phyloP scores from a whole-genome alignment of 2,329 filamentous ascomycete species.

The Ceratocystis colombiana region DNA sequence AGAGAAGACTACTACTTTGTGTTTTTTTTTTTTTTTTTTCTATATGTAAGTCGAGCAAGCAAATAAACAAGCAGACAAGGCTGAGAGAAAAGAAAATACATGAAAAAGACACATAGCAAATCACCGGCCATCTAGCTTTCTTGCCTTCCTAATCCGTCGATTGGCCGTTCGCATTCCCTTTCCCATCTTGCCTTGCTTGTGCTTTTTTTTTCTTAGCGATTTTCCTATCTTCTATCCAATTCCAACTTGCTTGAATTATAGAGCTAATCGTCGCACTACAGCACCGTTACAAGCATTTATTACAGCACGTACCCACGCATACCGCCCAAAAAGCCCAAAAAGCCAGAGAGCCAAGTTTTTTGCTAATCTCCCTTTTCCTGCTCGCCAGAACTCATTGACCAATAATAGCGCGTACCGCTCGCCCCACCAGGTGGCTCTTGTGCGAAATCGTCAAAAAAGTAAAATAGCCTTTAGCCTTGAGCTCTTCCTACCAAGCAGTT shows the following conservation, averaged over 20 bases:
- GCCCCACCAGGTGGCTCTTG: slow-evolving; percentile 13
- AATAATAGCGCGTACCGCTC: slow-evolving; percentile 4
- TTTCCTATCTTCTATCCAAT: not conserved
- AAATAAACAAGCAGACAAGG: not conserved
- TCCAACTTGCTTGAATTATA: not conserved
- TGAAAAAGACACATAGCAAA: not conserved
- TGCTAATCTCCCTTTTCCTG: slow-evolving; percentile 15
- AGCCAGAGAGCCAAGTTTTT: slow-evolving; percentile 3
- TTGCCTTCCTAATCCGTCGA: not conserved
- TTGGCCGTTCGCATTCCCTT: not conserved
- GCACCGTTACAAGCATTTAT: not conserved
- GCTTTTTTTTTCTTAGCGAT: not conserved
- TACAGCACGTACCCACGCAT: not conserved
- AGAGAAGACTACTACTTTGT: not conserved
- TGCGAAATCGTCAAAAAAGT: slow-evolving; percentile 14
- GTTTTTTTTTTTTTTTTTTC: not conserved
- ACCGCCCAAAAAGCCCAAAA: not conserved
- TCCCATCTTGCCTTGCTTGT: not conserved
- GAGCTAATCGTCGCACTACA: not conserved
- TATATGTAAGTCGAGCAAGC: not conserved
- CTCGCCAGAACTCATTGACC: slow-evolving; percentile 7
- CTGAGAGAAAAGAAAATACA: slow-evolving; percentile 2
- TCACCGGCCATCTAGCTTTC: not conserved
- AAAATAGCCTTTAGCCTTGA: slow-evolving; percentile 15
- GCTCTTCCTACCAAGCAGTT: slow-evolving; percentile 3